Conservation (phyloP, 345 rosid species). For the Raphanus sativus region DNA sequence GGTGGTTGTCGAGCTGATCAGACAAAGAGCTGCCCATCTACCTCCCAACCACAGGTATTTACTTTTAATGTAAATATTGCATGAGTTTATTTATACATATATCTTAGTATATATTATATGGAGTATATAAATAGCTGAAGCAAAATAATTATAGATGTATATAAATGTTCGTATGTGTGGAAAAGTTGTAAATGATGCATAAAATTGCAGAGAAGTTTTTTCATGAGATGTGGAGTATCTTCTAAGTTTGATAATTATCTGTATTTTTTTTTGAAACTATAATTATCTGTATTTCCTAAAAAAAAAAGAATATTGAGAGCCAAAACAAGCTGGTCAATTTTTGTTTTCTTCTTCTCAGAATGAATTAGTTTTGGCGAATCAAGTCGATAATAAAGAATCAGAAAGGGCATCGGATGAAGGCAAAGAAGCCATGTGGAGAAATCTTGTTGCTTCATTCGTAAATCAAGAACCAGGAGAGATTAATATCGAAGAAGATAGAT, state of each 20-base stretch:
- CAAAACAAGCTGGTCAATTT: background rate
- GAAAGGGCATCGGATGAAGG: constrained; percentile 30
- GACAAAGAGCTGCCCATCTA: constrained; percentile 41
- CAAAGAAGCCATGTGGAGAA: constrained; percentile 32
- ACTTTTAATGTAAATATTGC: background rate
- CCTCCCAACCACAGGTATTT: constrained; percentile 44
- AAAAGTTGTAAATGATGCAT: background rate
- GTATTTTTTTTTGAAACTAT: no score
- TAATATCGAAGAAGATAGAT: constrained; percentile 11
- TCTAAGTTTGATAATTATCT: background rate
- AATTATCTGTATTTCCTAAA: constrained; percentile 12
- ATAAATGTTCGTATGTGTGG: background rate
- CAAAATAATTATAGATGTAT: constrained; percentile 7
- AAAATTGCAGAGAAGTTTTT: constrained; percentile 18
- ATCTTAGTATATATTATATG: background rate
- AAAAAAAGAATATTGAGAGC: constrained; percentile 18
- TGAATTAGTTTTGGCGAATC: constrained; percentile 13
- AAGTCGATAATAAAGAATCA: constrained; percentile 24
- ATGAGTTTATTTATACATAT: constrained; percentile 13
- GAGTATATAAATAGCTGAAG: constrained; percentile 5
- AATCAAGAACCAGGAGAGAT: constrained; percentile 23
- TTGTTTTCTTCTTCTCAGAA: background rate
- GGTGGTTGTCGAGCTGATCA: constrained; percentile 40
- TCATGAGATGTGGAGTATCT: constrained; percentile 17
- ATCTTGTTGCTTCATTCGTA: constrained; percentile 8